Base-by-base conservation (phyloP, 2,329 filamentous ascomycete species). In the Pestalotiopsis sp. region DNA sequence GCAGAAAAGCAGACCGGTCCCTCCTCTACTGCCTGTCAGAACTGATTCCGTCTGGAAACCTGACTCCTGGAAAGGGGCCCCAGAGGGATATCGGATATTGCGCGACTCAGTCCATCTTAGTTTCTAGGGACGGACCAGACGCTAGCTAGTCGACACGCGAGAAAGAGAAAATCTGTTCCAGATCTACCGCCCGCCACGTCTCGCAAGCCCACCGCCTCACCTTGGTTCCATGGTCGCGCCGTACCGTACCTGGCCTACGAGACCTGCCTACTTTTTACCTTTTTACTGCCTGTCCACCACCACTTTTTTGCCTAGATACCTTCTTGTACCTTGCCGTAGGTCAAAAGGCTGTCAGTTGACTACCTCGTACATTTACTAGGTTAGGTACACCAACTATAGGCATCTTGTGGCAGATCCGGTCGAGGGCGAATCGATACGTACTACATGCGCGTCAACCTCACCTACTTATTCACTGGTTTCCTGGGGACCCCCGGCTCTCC, bases 41-140 rank as follows among this genome's bases (percentile, higher is more conserved):
- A 30, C 22, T 17, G 17, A 56, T 22, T 30, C 24, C 56, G 48
- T 20, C 62, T 57, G n/a, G 30, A 20, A 65, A n/a, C 62, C 39
- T 44, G 61, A 57, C 40, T 56, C 38, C 61, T 52, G 39, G 61
- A 24, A 30, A 64, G 39, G 26, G 40, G 61, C n/a, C n/a, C n/a
- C 61, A 64, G 39, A 39, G 56, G 30, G 30, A 59, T n/a, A 59
- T 35, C 30, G 61, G 61, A 64, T 64, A 64, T 52, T 64, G 22
- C 40, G 48, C 39, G 40, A 64, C 39, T 52, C 39, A 52, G 61
- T 52, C 61, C 26, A 44, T 62, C 30, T 58, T 58, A 58, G 56
- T 58, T 35, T 39, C 10, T 20, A 26, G 30, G 17, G 26, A 38
- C 58, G 58, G 58, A 39, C 58, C 58, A 38, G 26, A 26, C 58